A percentile compares a stretch with the other conserved stretches of the same genome.
phyloP scores from a whole-genome alignment of 2,329 filamentous ascomycete genomes.

The Juglanconis oblonga region DNA sequence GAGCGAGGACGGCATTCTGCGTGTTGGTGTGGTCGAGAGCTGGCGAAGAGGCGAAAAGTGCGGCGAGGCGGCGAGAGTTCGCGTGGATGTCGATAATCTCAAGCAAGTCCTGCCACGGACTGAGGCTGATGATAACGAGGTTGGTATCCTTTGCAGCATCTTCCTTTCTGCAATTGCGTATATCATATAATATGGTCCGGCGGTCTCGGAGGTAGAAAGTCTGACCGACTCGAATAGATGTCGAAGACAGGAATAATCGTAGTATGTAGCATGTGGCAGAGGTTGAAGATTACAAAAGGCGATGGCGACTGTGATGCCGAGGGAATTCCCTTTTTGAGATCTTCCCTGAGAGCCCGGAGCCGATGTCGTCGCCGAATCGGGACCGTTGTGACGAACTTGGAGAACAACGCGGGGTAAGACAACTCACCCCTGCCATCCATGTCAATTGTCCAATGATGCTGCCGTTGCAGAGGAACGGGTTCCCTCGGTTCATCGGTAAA shows the following conservation, averaged over 20 bases:
- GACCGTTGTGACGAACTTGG: background rate
- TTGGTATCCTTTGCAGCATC: slow-evolving; percentile 17
- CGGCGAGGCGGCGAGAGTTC: background rate
- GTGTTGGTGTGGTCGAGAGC: slow-evolving; percentile 37
- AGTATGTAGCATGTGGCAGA: background rate
- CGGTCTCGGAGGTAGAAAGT: too few species aligned
- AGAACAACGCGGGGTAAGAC: slow-evolving; percentile 3
- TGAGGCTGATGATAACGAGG: slow-evolving; percentile 1
- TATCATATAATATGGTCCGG: background rate
- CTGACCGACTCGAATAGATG: too few species aligned
- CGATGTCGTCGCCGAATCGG: slow-evolving; percentile 1
- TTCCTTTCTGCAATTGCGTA: background rate
- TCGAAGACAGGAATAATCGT: too few species aligned
- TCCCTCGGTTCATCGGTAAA: slow-evolving; percentile 17
- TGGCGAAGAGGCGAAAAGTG: slow-evolving; percentile 18
- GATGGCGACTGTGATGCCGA: background rate
- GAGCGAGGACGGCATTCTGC: slow-evolving; percentile 51
- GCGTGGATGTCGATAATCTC: background rate
- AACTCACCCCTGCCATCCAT: background rate
- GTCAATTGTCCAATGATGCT: slow-evolving; percentile 22
- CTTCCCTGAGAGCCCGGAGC: background rate
- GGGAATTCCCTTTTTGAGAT: background rate
- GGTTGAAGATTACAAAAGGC: background rate
- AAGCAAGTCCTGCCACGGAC: background rate
- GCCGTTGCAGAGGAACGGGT: slow-evolving; percentile 15